These are phyloP conservation scores for Pythium graminicola DNA, from an alignment of 352 stramenopile genomes.

Conservation along the genomic window DNA sequence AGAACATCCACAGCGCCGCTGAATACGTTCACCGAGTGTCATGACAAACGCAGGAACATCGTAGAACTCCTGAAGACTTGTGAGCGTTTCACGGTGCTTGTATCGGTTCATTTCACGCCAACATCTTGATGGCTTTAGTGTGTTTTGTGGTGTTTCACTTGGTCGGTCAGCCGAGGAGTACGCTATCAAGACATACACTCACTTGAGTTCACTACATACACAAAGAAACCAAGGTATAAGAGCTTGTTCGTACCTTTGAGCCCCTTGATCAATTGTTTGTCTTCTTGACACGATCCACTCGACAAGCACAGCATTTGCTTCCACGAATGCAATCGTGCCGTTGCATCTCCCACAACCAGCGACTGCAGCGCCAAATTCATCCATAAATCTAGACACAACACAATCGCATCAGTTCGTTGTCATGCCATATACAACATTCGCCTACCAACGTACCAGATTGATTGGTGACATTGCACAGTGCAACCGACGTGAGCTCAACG, in stretches of 20 bases:
- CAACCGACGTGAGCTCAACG: slow-evolving; percentile 34
- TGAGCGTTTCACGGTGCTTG: slow-evolving; percentile 23
- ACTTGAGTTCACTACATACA: not conserved
- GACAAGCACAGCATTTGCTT: slow-evolving; percentile 48
- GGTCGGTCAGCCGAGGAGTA: slow-evolving; percentile 24
- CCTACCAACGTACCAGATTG: slow-evolving; percentile 30
- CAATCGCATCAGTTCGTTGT: not conserved
- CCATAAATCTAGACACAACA: slow-evolving; percentile 39
- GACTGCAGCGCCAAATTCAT: slow-evolving; percentile 15
- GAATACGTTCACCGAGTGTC: slow-evolving; percentile 55
- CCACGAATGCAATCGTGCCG: slow-evolving; percentile 23
- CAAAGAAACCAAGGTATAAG: no score
- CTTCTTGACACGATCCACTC: slow-evolving; percentile 25
- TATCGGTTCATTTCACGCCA: slow-evolving; percentile 49
- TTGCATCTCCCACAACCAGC: slow-evolving; percentile 26
- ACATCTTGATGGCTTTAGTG: slow-evolving; percentile 55
- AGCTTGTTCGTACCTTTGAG: slow-evolving; percentile 27
- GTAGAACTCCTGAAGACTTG: slow-evolving; percentile 27
- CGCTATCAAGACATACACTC: slow-evolving; percentile 6
- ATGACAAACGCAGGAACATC: slow-evolving; percentile 35
- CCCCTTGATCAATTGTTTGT: slow-evolving; percentile 34
- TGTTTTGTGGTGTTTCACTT: slow-evolving; percentile 36
- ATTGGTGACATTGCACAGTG: slow-evolving; percentile 30
- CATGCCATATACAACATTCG: not conserved
- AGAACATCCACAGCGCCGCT: slow-evolving; percentile 65